phyloP scores from a whole-genome alignment of 2,329 filamentous ascomycete species.

The Helotiales sp. region DNA sequence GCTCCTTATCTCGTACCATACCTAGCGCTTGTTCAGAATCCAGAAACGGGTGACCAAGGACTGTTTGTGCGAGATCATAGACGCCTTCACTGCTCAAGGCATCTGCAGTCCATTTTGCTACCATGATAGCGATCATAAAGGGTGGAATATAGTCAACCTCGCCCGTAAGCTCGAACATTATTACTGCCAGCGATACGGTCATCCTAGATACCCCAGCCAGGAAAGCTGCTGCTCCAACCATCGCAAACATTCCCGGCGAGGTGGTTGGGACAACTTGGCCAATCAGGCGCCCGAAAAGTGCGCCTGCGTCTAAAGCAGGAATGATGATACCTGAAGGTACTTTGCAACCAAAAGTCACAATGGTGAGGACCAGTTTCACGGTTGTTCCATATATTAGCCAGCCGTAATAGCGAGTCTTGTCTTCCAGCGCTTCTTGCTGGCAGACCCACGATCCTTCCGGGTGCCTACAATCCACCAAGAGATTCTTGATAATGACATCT shows the following conservation, averaged over 20 bases:
- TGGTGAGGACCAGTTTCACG: conserved; percentile 60
- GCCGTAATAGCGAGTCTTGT: conserved; percentile 52
- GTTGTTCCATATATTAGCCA: conserved; percentile 59
- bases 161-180: conserved; percentile 66
- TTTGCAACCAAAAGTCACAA: conserved; percentile 63
- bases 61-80: conserved; percentile 63
- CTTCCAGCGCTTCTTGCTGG: conserved; percentile 49
- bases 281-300: conserved; percentile 60
- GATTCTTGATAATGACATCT: conserved; percentile 59
- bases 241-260: conserved; percentile 63
- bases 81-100: conserved; percentile 57
- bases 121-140: conserved; percentile 63
- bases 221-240: conserved; percentile 64
- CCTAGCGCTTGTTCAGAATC: conserved; percentile 55
- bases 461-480: conserved; percentile 59
- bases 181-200: conserved; percentile 62
- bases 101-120: conserved; percentile 64
- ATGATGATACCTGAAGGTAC: conserved; percentile 66
- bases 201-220: conserved; percentile 62
- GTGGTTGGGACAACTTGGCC: conserved; percentile 48
- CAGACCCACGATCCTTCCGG: conserved; percentile 54
- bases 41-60: conserved; percentile 63
- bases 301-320: conserved; percentile 61
- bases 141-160: conserved; percentile 62
- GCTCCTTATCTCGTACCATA: conserved; percentile 47